A percentile compares a stretch with the other conserved stretches of the same genome.
phyloP scores from a whole-genome alignment of 352 stramenopile species.

The Phytopythium aichiense region DNA sequence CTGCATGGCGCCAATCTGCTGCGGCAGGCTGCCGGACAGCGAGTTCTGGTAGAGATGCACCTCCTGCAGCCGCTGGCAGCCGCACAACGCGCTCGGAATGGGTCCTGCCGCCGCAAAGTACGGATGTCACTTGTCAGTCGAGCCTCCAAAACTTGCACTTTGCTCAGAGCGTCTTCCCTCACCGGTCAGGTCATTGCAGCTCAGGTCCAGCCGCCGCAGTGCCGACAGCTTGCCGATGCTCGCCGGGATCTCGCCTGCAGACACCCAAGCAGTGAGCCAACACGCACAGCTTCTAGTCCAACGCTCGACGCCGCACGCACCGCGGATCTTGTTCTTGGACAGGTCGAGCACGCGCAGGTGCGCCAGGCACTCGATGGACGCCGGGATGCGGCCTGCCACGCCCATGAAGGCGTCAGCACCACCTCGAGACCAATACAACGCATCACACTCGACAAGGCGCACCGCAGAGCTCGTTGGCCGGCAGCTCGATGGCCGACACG shows the following conservation, averaged over 20 bases:
- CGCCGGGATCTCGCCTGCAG: conserved; percentile 46
- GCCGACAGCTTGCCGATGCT: conserved; percentile 44
- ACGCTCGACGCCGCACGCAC: conserved; percentile 12
- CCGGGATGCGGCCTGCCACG: conserved; percentile 23
- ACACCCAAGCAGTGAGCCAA: neutral
- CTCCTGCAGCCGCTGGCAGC: conserved; percentile 64
- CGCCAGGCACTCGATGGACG: conserved; percentile 46
- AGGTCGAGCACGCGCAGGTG: conserved; percentile 72
- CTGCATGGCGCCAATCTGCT: conserved; percentile 47
- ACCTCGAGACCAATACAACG: too few species aligned
- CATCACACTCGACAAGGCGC: neutral
- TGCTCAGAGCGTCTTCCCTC: neutral
- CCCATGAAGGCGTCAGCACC: neutral
- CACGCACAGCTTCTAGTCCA: neutral
- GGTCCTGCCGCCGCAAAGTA: conserved; percentile 13
- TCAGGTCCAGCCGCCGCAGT: conserved; percentile 69
- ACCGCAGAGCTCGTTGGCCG: conserved; percentile 58
- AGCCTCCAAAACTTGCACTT: neutral
- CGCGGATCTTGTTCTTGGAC: conserved; percentile 75
- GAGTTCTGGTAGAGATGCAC: conserved; percentile 80
- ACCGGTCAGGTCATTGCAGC: conserved; percentile 77
- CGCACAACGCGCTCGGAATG: conserved; percentile 39
- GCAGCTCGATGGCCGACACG: conserved; percentile 69
- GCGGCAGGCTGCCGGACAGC: conserved; percentile 51
- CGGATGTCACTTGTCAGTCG: neutral